Evolutionary conservation across 352 stramenopile species (phyloP), one percentile per base, ranked within the genome.

Genomic region (Pythium graminicola): DNA sequence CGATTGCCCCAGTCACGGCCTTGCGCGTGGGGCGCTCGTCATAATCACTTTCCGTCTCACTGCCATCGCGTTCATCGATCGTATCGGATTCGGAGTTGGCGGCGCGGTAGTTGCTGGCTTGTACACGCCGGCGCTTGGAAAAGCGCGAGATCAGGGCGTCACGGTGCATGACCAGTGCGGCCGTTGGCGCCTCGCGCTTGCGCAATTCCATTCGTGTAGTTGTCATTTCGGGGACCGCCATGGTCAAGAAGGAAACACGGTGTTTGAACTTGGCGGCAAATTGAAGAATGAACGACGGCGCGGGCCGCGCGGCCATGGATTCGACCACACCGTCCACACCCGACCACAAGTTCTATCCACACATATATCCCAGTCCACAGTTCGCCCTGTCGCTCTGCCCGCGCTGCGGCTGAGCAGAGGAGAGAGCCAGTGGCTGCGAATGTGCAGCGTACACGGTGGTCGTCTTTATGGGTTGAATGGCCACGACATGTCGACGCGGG

Each of bases 131-230:
- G 4, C 56, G 48, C 49, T 64, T 64, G 48, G 39, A 33, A 20
- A 53, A 45, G 14, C 56, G 48, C n/a, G 56, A 64, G 56, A 64
- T 64, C 38, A 64, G 47, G 17, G 56, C 56, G 28, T 57, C 47
- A 49, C 56, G 56, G 6, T 57, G 56, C 48, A 29, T 24, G 5
- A 51, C 26, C 23, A 64, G 36, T 35, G 31, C 28, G 13, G 24
- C 40, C 35, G 55, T 46, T 27, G 56, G 49, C 10, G 50, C 24
- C 33, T 64, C 48, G n/a, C 56, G 56, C 56, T 64, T 64, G 28
- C 56, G 56, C 27, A 64, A 49, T n/a, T 33, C 40, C 47, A 56
- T 64, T 35, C 38, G 50, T 17, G 42, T 57, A 22, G 31, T 24
- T 11, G 24, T 29, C 31, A 40, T 17, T 19, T 5, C n/a, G 19